These are phyloP conservation scores for Suillus occidentalis DNA, from an alignment of 768 basidiomycete genomes.

Conservation along the genomic window DNA sequence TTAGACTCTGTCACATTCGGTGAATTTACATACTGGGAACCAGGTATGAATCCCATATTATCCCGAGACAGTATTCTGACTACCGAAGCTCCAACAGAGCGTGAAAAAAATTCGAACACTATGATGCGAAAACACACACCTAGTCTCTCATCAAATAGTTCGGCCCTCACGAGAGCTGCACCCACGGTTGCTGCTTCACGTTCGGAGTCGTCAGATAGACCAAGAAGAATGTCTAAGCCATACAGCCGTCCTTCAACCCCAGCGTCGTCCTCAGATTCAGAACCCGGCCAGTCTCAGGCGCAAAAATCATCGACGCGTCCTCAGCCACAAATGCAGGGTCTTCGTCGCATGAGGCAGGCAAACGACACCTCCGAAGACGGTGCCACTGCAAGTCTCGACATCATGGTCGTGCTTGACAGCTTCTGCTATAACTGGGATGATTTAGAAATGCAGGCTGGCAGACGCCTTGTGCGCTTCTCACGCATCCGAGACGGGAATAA, in stretches of 20 bases:
- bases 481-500: slow-evolving; percentile 74
- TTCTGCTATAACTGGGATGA: slow-evolving; percentile 60
- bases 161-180: neutral
- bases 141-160: slow-evolving; percentile 2
- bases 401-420: slow-evolving; percentile 54
- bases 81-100: slow-evolving; percentile 6
- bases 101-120: neutral
- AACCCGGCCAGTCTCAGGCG: slow-evolving; percentile 31
- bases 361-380: slow-evolving; percentile 40
- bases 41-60: slow-evolving; percentile 32
- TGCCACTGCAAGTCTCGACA: slow-evolving; percentile 57
- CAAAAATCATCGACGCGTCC: slow-evolving; percentile 5
- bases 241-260: slow-evolving; percentile 40
- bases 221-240: slow-evolving; percentile 41
- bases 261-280: slow-evolving; percentile 40
- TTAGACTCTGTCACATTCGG: slow-evolving; percentile 72
- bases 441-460: slow-evolving; percentile 65
- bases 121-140: slow-evolving; percentile 5
- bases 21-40: slow-evolving; percentile 62
- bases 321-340: slow-evolving; percentile 10
- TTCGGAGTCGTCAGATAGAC: slow-evolving; percentile 19
- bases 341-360: slow-evolving; percentile 26
- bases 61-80: neutral
- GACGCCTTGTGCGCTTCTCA: slow-evolving; percentile 86
- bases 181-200: slow-evolving; percentile 14